Evolutionary conservation across 805 yeast species (phyloP), one percentile per base, ranked within the genome.

Genomic region (Pichia thaimueangensis): DNA sequence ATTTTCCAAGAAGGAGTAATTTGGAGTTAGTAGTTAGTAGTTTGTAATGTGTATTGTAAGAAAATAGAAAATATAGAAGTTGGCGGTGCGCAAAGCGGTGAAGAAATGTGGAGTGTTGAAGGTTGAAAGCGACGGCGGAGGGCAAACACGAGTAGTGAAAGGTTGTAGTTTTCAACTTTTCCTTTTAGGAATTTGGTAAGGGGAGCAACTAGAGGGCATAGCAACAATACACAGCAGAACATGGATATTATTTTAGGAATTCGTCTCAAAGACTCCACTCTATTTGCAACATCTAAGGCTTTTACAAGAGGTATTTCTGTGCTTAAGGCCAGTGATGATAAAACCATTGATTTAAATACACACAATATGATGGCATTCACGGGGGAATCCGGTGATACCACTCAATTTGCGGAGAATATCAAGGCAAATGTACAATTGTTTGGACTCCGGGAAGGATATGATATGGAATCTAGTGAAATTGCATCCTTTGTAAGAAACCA

Each of bases 311-410:
- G 96, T 43, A 83, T 88, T 42, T 82, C 95, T 12, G 75, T 87
- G 39, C 66, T 87, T 52, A 86, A 86, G 57, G 79, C 76, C 40
- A 70, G 74, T 37, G 96, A 87, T 63, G 88, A 82, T 64, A 87
- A 87, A 67, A 86, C 94, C 9, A 68, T 89, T 51, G 65, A 63
- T 24, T 71, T 91, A 54, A 86, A 86, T 53, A 73, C 79, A 30
- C 91, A 83, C 59, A 76, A 85, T 41, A 68, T 89, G 53, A 73
- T 93, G 69, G 96, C 97, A 33, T 89, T 68, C 67, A 82, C 95
- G 2, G 98, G 98, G 44, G 98, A 93, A 62, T 75, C 96, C 4
- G 98, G 98, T 48, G 98, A 93, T 60, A 86, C 97, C 6, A 87
- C 82, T 6, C 93, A 89, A 60, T 93, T 93, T 67, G 95, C 96